phyloP scores from a whole-genome alignment of 2,329 filamentous ascomycete species.

The Aspergillus versicolor region DNA sequence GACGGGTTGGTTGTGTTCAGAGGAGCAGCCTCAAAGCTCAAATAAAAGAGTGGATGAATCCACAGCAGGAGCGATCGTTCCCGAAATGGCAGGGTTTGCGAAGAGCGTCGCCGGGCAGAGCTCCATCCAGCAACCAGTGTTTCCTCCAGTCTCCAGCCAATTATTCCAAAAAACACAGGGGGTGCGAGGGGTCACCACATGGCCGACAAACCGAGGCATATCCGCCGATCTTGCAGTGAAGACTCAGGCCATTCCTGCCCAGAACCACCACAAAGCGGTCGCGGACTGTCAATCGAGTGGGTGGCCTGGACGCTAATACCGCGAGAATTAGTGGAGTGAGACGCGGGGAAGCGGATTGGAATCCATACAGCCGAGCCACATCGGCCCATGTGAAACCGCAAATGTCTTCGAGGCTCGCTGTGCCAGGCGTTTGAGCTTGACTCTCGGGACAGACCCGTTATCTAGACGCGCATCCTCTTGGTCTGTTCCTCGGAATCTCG shows the following conservation, averaged over 20 bases:
- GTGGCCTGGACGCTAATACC: neutral
- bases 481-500: no score
- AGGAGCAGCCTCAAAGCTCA: no score
- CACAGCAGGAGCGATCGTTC: constrained; percentile 9
- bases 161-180: neutral
- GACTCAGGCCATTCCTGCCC: neutral
- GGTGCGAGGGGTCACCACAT: neutral
- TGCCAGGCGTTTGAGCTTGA: neutral
- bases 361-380: constrained; percentile 2
- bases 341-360: neutral
- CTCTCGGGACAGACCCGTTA: no score
- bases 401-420: neutral
- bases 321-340: neutral
- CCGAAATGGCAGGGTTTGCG: constrained; percentile 9
- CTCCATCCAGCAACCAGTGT: neutral
- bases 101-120: neutral
- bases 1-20: no score
- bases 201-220: constrained; percentile 3
- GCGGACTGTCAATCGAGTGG: neutral
- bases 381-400: constrained; percentile 4
- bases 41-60: neutral
- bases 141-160: neutral
- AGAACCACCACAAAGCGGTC: neutral
- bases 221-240: neutral
- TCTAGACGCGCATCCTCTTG: no score